Base-by-base conservation (phyloP, 1,284 basidiomycete genomes). In the Tetrapyrgos nigripes region DNA sequence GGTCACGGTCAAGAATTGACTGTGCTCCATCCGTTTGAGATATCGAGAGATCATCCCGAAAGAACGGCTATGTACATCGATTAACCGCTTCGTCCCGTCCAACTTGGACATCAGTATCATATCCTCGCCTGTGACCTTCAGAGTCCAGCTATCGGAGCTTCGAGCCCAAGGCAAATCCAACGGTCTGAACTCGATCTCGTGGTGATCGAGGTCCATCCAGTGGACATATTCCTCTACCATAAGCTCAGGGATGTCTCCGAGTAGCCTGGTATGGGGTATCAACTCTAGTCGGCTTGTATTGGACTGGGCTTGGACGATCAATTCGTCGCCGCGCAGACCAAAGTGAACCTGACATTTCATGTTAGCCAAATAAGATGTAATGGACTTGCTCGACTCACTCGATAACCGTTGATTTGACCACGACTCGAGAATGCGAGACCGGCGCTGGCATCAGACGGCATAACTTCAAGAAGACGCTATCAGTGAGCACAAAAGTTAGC, bases 391-490 rank as follows among this genome's bases (percentile, higher is more conserved):
- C 45, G 49, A 51, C 27, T 28, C 62, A 70, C 72, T 60, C 69
- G 57, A 50, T 68, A 61, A 29, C 61, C 62, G 4, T 53, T 59
- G 27, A 76, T 63, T 21, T 57, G 11, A 31, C 54, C 61, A 44
- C 70, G 65, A 33, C 71, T 74, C 6, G 65, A 60, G 62, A 71
- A 80, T n/a, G 74, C 68, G 74, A 80, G 74, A 0, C 73, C 74
- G 1, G 64, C 57, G n/a, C n/a, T n/a, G 14, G 74, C 64, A 51
- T 67, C 63, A 4, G 67, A 58, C 23, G 79, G 76, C 19, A 76
- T 62, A 11, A 79, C 70, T 52, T 77, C 70, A 11, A 78, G 61
- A 11, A 71, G 63, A 67, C 68, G 68, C 79, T 80, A 37, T 3
- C 23, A 33, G 31, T 21, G n/a, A n/a, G n/a, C 6, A 50, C 10